Conservation (phyloP, 1,284 basidiomycete genomes). For the Irpex lacteus region DNA sequence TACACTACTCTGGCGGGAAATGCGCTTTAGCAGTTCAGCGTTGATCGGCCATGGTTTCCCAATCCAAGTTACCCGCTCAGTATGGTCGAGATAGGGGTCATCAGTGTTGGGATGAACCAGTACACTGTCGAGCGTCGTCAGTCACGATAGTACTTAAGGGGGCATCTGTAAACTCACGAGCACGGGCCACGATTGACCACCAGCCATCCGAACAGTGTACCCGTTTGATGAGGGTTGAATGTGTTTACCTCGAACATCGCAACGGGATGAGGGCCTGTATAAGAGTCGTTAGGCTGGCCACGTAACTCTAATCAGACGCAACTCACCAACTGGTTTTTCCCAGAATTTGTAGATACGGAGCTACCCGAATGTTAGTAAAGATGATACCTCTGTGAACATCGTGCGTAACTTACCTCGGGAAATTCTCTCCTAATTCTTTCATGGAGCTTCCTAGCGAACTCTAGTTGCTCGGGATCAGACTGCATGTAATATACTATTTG, state of each 20-base stretch:
- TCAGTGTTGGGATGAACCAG: constrained; percentile 74
- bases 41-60: constrained; percentile 57
- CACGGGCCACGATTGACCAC: constrained; percentile 63
- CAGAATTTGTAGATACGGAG: constrained; percentile 62
- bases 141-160: not conserved
- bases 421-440: constrained; percentile 66
- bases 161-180: constrained; percentile 45
- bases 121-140: constrained; percentile 40
- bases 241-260: constrained; percentile 73
- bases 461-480: constrained; percentile 39
- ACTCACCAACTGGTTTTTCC: constrained; percentile 59
- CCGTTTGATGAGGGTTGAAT: constrained; percentile 64
- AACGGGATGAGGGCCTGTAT: constrained; percentile 55
- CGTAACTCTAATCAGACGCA: not conserved
- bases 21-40: constrained; percentile 16
- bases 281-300: not conserved
- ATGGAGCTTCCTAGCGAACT: constrained; percentile 59
- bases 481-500: constrained; percentile 62
- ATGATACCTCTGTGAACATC: not conserved
- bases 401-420: constrained; percentile 62
- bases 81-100: constrained; percentile 58
- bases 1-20: not conserved
- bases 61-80: constrained; percentile 67
- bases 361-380: constrained; percentile 31
- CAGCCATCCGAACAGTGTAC: constrained; percentile 63